Base-by-base conservation (phyloP, 352 stramenopile genomes). In the Hyaloperonospora arabidopsidis region DNA sequence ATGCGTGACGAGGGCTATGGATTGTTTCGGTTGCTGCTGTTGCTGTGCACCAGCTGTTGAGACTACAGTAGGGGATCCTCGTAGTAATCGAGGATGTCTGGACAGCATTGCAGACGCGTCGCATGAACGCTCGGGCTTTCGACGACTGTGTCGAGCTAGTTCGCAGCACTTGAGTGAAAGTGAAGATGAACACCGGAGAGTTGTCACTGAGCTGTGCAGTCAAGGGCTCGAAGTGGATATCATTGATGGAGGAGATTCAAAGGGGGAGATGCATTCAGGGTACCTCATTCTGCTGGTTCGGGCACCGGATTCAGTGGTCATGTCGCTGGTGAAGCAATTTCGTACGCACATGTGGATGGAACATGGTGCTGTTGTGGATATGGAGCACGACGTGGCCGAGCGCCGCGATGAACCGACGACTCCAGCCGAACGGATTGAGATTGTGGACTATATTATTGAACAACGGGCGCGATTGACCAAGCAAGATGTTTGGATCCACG, bases 361-460 rank as follows among this genome's bases (percentile, higher is more conserved):
- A 36, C 79, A 93, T 48, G 79, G 79, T n/a, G 76, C 74, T 0
- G 78, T 91, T 11, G 74, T 75, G 12, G 83, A 93, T 58, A 78
- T 93, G 64, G 70, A 87, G 44, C 70, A 86, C 46, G 81, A 93
- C 18, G 56, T 92, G 17, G 67, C 78, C 5, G 70, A 85, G 17
- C 57, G 61, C 13, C 72, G 78, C 1, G 67, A 79, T 36, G 72
- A 79, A 2, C 76, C 76, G 0, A 72, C 76, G 19, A 90, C 82
- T 7, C 81, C 84, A 8, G 84, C 84, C 23, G 84, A 94, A 54
- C 74, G 82, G 5, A 83, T 94, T 15, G 77, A 94, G 60, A 89
- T 92, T 43, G 77, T 93, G 18, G 81, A 89, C 38, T 89, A 76
- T 53, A 87, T 94, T 52, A 88, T 94, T 32, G 78, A 87, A 35